Evolutionary conservation across 345 rosid genomes (phyloP), one percentile per base, ranked within the genome.

Genomic region (Gossypium rotundifolium): DNA sequence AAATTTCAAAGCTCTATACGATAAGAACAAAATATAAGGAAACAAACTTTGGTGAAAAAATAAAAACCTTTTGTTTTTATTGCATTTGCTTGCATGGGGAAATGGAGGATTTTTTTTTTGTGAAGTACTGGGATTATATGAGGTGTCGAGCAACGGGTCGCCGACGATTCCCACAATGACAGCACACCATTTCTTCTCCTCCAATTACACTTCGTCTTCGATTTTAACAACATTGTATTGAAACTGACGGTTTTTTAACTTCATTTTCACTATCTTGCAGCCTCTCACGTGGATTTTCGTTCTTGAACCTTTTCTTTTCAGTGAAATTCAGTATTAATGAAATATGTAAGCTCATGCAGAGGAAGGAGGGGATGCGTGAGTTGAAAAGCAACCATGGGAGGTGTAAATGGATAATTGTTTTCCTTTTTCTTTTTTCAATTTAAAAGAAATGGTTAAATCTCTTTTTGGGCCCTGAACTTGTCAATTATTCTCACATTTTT

Each of bases 1-100:
- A 75, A 79, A 81, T 75, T 67, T 48, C 27, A 18, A 68, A 83
- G 76, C 54, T 2, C 3, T 9, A 38, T 3, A 16, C 7, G 3
- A 22, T 1, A 52, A 40, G 49, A 64, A 38, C 25, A 40, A 33
- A 40, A 17, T 11, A 2, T 1, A 64, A 64, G 45, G 5, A 3
- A 8, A 33, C 38, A 33, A 33, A 33, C 38, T 4, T 4, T 33
- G 6, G 38, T 33, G 38, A 4, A 33, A 33, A 33, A 4, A 4
- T 33, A 33, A 33, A 33, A 4, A 61, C 44, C 20, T 61, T 2
- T 61, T n/a, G 33, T 33, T 61, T 2, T 8, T 54, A 1, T 16
- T 16, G 45, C 42, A 45, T 51, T 27, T 70, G 20, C 40, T 22
- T 62, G 52, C 52, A 48, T 48, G 52, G 52, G 52, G 6, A 12